phyloP scores from a whole-genome alignment of 1,284 basidiomycete species.

The Phellopilus nigrolimitatus region DNA sequence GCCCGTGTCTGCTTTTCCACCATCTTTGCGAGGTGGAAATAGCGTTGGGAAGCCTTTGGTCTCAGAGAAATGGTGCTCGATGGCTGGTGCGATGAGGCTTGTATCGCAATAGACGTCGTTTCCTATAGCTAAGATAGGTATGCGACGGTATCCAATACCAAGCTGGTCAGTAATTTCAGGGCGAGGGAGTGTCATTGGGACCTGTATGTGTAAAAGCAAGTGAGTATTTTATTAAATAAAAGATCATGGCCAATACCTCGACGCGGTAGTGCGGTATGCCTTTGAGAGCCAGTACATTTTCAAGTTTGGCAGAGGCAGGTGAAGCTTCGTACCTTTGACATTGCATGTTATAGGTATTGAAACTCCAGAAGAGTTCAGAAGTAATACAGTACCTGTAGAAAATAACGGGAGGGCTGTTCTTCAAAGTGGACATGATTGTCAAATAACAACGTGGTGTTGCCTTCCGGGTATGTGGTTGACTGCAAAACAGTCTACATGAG shows the following conservation, averaged over 20 bases:
- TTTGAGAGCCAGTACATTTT: slow-evolving; percentile 46
- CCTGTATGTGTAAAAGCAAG: slow-evolving; percentile 29
- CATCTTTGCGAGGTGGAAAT: slow-evolving; percentile 41
- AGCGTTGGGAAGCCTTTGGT: slow-evolving; percentile 42
- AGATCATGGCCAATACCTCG: slow-evolving; percentile 31
- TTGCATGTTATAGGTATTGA: neutral
- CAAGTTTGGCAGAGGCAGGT: slow-evolving; percentile 47
- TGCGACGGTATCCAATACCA: slow-evolving; percentile 46
- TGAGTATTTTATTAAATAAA: neutral
- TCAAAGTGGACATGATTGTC: slow-evolving; percentile 11
- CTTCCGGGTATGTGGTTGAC: neutral
- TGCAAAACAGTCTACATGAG: too few relatives aligned
- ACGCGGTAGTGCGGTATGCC: slow-evolving; percentile 44
- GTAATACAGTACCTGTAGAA: slow-evolving; percentile 6
- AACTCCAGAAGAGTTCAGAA: neutral
- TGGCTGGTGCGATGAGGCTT: slow-evolving; percentile 24
- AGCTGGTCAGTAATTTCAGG: slow-evolving; percentile 47
- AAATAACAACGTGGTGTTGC: neutral
- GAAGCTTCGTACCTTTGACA: slow-evolving; percentile 27
- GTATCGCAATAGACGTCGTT: slow-evolving; percentile 54
- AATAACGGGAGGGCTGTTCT: slow-evolving; percentile 9
- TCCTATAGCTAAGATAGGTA: slow-evolving; percentile 53
- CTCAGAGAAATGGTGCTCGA: slow-evolving; percentile 43
- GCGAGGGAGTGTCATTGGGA: slow-evolving; percentile 45
- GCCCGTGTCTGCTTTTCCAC: slow-evolving; percentile 38